Conservation (phyloP, 768 basidiomycete species). For the Pleurotus salmoneostramineus region DNA sequence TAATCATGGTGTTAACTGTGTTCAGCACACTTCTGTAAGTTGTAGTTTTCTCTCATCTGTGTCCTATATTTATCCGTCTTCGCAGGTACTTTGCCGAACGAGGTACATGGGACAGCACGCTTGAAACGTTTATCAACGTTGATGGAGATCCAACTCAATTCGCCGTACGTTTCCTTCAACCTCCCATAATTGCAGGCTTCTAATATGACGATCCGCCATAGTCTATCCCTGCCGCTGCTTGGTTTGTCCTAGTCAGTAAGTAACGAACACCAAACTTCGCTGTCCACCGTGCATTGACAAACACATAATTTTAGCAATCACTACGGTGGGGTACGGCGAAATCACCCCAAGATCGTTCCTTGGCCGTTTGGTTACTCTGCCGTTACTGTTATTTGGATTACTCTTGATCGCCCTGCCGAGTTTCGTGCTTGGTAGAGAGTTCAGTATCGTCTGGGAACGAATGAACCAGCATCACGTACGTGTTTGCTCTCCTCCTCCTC, state of each 20-base stretch:
- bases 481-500: not conserved
- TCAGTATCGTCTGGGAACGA: slow-evolving; percentile 85
- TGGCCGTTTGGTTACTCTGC: slow-evolving; percentile 83
- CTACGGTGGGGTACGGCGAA: slow-evolving; percentile 90
- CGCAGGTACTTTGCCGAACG: slow-evolving; percentile 84
- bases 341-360: slow-evolving; percentile 85
- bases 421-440: slow-evolving; percentile 90
- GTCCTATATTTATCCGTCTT: not conserved
- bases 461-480: slow-evolving; percentile 53
- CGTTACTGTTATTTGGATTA: slow-evolving; percentile 83
- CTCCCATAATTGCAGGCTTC: not conserved
- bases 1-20: slow-evolving; percentile 80
- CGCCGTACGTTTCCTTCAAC: slow-evolving; percentile 39
- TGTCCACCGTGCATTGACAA: not conserved
- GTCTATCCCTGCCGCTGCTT: slow-evolving; percentile 72
- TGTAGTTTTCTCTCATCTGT: not conserved
- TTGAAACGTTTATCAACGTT: slow-evolving; percentile 78
- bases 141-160: slow-evolving; percentile 85
- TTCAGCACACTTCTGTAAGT: slow-evolving; percentile 82
- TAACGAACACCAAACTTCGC: slow-evolving; percentile 15
- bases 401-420: slow-evolving; percentile 87
- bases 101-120: slow-evolving; percentile 80
- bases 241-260: slow-evolving; percentile 82
- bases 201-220: slow-evolving; percentile 15
- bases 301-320: slow-evolving; percentile 54